Conservation (phyloP, 2,329 filamentous ascomycete genomes). For the Waltergamsia citrina region DNA sequence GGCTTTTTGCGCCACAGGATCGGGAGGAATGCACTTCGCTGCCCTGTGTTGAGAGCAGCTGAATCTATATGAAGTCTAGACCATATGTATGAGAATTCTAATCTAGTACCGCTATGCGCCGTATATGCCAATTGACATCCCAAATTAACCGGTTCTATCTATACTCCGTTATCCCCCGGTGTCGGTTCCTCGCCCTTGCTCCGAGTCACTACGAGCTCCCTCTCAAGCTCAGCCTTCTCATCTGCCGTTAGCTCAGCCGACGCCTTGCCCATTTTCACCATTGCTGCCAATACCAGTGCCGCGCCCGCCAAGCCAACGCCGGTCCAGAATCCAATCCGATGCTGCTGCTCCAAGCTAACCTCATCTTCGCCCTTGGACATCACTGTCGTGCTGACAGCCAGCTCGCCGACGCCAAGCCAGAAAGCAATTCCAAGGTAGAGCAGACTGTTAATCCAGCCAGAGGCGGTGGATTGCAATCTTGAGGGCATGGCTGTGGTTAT, state of each 20-base stretch:
- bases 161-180: no score
- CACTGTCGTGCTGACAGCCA: constrained; percentile 43
- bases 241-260: constrained; percentile 48
- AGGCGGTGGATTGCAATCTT: constrained; percentile 60
- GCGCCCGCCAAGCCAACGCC: constrained; percentile 44
- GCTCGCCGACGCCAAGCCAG: constrained; percentile 61
- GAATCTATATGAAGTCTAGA: no score
- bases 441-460: constrained; percentile 61
- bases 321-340: constrained; percentile 59
- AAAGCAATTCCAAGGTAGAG: constrained; percentile 65
- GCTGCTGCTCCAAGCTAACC: constrained; percentile 39
- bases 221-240: constrained; percentile 31
- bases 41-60: no score
- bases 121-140: no score
- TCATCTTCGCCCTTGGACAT: constrained; percentile 9
- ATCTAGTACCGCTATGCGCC: no score
- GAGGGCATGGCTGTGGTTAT: constrained; percentile 63
- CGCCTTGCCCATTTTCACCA: constrained; percentile 45
- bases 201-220: constrained; percentile 3
- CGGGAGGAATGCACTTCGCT: no score
- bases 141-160: no score
- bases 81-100: no score
- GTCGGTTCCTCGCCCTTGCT: no score
- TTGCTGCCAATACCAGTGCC: constrained; percentile 43
- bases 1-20: no score